Percentiles rank a stretch among this genome's conserved stretches.
Conservation (phyloP, 2,329 filamentous ascomycete species). For the Xylariaceae sp. region DNA sequence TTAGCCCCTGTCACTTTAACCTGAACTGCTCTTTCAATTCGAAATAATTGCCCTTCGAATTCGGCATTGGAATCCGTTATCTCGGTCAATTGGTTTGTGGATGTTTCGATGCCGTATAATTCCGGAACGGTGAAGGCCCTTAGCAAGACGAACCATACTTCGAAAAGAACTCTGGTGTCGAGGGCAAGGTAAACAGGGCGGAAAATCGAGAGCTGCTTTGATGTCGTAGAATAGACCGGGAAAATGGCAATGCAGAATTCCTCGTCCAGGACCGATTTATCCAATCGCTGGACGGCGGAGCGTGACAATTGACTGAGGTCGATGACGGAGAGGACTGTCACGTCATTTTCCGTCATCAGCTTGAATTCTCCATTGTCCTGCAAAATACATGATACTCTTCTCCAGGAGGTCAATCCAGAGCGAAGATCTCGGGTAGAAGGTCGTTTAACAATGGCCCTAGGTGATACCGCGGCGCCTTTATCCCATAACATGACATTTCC, state of each 20-base stretch:
- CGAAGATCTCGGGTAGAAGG: constrained; percentile 54
- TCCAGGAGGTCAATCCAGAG: constrained; percentile 62
- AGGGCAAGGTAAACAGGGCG: constrained; percentile 86
- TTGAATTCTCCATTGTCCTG: constrained; percentile 95
- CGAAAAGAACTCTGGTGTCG: constrained; percentile 83
- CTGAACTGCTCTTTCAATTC: constrained; percentile 56
- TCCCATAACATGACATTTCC: constrained; percentile 91
- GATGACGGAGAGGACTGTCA: constrained; percentile 72
- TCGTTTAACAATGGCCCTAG: constrained; percentile 51
- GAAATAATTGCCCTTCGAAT: constrained; percentile 48
- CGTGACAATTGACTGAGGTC: constrained; percentile 84
- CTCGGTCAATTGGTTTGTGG: constrained; percentile 41
- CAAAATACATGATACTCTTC: constrained; percentile 83
- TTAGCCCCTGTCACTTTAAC: constrained; percentile 59
- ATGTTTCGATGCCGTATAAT: constrained; percentile 63
- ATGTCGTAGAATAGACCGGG: constrained; percentile 77
- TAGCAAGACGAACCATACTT: constrained; percentile 93
- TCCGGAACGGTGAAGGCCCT: constrained; percentile 90
- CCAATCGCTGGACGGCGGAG: constrained; percentile 83
- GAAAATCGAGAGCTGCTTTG: constrained; percentile 68
- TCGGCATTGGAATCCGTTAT: constrained; percentile 37
- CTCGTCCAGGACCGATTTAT: constrained; percentile 84
- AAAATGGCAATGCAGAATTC: constrained; percentile 95
- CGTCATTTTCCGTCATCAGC: constrained; percentile 79
- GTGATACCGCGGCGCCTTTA: constrained; percentile 56